Base-by-base conservation (phyloP, 306 rosid genomes). In the Macrotyloma uniflorum region DNA sequence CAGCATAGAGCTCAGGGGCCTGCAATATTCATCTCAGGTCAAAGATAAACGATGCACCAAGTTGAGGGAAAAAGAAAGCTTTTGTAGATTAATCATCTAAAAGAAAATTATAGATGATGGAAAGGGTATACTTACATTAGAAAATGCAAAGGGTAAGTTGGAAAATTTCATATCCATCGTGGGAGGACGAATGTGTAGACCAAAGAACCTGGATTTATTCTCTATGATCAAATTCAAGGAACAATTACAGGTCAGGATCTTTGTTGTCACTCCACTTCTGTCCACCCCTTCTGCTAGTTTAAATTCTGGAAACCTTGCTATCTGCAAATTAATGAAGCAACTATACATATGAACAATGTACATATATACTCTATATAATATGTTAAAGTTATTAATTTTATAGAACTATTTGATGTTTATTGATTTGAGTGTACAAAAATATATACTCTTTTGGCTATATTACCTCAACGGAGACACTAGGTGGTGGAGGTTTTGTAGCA, bases 261-360 rank as follows among this genome's bases (percentile, higher is more conserved):
- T 91, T 8, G 98, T 93, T 47, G 93, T 38, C 53, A 95, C 99
- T 0, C 99, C 99, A 3, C 89, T 89, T 45, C 87, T 82, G 33
- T 95, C 99, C 80, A 91, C 96, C 57, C 99, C 99, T 88, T 93
- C 98, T 26, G 88, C 98, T 1, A 95, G 79, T 63, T 79, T 88
- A 58, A 95, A 95, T 58, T 84, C 90, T 0, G 28, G 38, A 72
- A 95, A 72, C 86, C 84, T 82, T 71, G 84, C 77, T 7, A 94
- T 78, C 98, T 94, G 84, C 26, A 73, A 40, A 61, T 61, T 35
- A 26, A 53, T 32, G 6, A 62, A 28, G 6, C 12, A 63, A 40
- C 6, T 13, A 54, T 12, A 61, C 0, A 30, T 6, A 19, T 26
- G 1, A 59, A 58, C 26, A 5, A 11, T 24, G n/a, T 23, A 28